These are phyloP conservation scores for Quercus bicolor DNA, from an alignment of 306 rosid genomes.

Conservation along the genomic window DNA sequence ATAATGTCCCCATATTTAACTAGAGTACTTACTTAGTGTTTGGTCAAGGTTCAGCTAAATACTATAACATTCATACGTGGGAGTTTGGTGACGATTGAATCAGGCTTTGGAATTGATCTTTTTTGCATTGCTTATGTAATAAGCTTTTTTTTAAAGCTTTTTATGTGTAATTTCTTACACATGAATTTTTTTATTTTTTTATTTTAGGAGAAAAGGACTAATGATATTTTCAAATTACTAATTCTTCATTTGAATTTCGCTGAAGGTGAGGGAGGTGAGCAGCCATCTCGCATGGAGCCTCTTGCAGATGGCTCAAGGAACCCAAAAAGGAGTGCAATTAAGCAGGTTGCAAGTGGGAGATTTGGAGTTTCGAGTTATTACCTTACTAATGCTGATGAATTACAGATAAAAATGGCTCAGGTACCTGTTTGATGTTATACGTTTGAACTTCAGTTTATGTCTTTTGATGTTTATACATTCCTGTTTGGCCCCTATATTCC, in stretches of 20 bases:
- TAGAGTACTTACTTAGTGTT: not conserved
- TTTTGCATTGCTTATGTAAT: not conserved
- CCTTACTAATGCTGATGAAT: constrained; percentile 93
- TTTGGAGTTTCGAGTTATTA: constrained; percentile 98
- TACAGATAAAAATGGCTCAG: constrained; percentile 99
- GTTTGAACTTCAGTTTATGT: not conserved
- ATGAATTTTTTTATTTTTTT: not conserved
- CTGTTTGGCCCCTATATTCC: constrained; percentile 27
- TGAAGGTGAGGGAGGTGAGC: constrained; percentile 99
- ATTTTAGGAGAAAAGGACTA: not conserved
- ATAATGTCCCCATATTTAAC: not conserved
- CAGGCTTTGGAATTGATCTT: not conserved
- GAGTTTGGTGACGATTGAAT: not conserved
- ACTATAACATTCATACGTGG: not conserved
- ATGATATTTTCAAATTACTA: constrained; percentile 9
- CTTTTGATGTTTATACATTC: constrained; percentile 10
- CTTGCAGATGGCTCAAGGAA: constrained; percentile 88
- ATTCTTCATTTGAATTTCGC: constrained; percentile 4
- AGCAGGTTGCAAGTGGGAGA: constrained; percentile 99
- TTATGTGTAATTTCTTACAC: not conserved
- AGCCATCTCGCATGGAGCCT: constrained; percentile 96
- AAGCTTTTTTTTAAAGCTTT: not conserved
- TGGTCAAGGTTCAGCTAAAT: not conserved
- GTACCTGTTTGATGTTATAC: constrained; percentile 32
- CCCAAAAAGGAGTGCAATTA: constrained; percentile 93